These are phyloP conservation scores for Russula virescens DNA, from an alignment of 768 basidiomycete species.

Conservation along the genomic window DNA sequence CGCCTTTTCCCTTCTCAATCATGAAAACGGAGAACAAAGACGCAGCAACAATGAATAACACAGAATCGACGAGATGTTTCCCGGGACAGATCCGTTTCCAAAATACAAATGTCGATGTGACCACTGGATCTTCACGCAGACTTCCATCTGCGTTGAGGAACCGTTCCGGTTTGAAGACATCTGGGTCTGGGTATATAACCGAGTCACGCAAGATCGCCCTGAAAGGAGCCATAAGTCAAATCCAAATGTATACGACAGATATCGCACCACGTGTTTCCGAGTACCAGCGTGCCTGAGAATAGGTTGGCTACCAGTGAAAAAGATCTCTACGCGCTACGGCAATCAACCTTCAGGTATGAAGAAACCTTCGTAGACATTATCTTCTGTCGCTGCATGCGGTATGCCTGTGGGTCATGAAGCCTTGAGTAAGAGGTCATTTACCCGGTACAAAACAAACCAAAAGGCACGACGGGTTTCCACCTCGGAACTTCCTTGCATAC, in stretches of 20 bases:
- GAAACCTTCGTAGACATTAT: slow-evolving; percentile 9
- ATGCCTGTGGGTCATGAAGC: background rate
- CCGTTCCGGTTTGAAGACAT: slow-evolving; percentile 8
- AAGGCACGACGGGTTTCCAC: background rate
- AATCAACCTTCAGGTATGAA: slow-evolving; percentile 13
- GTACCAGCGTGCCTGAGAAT: background rate
- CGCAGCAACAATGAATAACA: slow-evolving; percentile 2
- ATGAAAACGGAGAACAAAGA: slow-evolving; percentile 8
- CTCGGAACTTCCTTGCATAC: slow-evolving; percentile 8
- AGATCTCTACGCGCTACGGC: too few relatives aligned
- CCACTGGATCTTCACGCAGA: background rate
- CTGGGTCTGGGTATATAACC: background rate
- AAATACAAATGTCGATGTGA: slow-evolving; percentile 21
- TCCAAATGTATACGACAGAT: too few relatives aligned
- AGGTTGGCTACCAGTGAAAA: too few relatives aligned
- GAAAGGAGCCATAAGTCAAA: background rate
- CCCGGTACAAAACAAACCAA: background rate
- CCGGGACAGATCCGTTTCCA: slow-evolving; percentile 25
- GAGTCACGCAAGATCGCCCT: slow-evolving; percentile 15
- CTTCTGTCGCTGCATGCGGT: background rate
- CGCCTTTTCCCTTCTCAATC: background rate
- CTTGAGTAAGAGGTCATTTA: background rate
- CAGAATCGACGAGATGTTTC: slow-evolving; percentile 10
- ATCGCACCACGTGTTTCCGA: slow-evolving; percentile 6
- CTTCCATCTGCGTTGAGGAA: slow-evolving; percentile 10